Evolutionary conservation across 805 yeast genomes (phyloP), one percentile per base, ranked within the genome.

Genomic region (Kuraishia molischiana): DNA sequence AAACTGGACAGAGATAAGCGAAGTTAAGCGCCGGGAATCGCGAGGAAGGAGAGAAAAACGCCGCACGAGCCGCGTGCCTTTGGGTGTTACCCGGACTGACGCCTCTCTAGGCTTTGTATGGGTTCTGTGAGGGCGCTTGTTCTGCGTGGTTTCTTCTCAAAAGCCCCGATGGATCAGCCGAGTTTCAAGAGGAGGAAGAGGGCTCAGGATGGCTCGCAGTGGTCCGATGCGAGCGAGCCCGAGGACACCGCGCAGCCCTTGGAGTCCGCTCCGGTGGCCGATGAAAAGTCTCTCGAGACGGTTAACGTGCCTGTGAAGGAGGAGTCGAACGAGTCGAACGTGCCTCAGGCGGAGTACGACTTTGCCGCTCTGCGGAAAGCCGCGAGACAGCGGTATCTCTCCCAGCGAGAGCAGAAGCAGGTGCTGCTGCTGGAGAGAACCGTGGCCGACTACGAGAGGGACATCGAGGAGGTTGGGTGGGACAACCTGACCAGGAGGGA

Each of bases 381-480:
- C 3, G 75, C 79, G 0, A 58, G 80, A 33, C 74, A 69, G 39
- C 52, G 57, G 10, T 74, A 73, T 41, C 55, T 74, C 20, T 51
- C 62, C 3, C 61, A 64, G 32, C 58, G 80, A 38, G 79, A 76
- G 40, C 61, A 63, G 39, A 65, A 67, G 44, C 66, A 70, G 45
- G 49, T 68, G 14, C 46, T 58, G 10, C 48, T 69, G 13, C 40
- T 77, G 13, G 61, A 64, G 33, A 56, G 56, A 19, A 84, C 77
- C 36, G 58, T 79, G 11, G 53, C 51, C 3, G 69, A 63, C 8
- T 58, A 69, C 26, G 79, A 76, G 47, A 56, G 59, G 13, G 77
- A 73, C 47, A 65, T 75, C 14, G 47, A 60, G 14, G 49, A 59
- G 41, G 59, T 67, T 45, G 83, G 84, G 1, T 74, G 80, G 80